Conservation (phyloP, 495 filamentous ascomycete genomes). For the Coniosporium apollinis region DNA sequence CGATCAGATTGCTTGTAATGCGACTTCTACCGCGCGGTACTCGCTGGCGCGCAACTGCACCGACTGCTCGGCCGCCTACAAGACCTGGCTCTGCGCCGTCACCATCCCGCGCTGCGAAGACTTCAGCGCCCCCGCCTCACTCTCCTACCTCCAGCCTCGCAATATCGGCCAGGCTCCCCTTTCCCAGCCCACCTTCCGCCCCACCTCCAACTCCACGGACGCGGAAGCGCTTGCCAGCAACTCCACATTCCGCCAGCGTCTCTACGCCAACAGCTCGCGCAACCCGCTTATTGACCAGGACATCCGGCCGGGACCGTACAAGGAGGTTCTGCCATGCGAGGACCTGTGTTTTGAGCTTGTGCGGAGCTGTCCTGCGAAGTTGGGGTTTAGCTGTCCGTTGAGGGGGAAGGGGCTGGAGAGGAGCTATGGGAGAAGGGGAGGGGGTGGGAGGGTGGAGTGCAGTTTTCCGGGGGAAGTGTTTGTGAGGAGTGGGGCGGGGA, state of each 20-base stretch:
- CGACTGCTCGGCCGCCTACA: conserved; percentile 69
- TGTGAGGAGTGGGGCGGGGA: conserved; percentile 24
- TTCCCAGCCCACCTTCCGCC: conserved; percentile 11
- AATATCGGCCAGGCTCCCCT: conserved; percentile 39
- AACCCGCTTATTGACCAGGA: conserved; percentile 52
- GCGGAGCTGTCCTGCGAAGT: conserved; percentile 59
- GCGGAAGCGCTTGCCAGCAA: conserved; percentile 7
- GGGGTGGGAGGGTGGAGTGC: conserved; percentile 33
- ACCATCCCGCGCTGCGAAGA: conserved; percentile 83
- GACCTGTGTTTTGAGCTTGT: conserved; percentile 73
- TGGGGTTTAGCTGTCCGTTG: conserved; percentile 66
- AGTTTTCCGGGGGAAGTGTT: conserved; percentile 42
- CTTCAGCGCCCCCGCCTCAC: conserved; percentile 39
- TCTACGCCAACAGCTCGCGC: conserved; percentile 33
- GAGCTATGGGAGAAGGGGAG: conserved; percentile 43
- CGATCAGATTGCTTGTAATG: conserved; percentile 70
- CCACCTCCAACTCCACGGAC: conserved; percentile 1
- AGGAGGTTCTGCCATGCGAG: conserved; percentile 75
- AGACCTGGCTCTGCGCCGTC: conserved; percentile 85
- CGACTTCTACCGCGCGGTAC: conserved; percentile 50
- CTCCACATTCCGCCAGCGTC: conserved; percentile 7
- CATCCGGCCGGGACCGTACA: conserved; percentile 77
- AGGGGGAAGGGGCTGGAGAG: conserved; percentile 33
- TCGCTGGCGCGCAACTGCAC: conserved; percentile 60
- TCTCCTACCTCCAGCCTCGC: conserved; percentile 46